A percentile compares a stretch with the other conserved stretches of the same genome.
These are phyloP conservation scores for Ophiostoma populinum DNA, from an alignment of 2,329 filamentous ascomycete species.

Conservation along the genomic window DNA sequence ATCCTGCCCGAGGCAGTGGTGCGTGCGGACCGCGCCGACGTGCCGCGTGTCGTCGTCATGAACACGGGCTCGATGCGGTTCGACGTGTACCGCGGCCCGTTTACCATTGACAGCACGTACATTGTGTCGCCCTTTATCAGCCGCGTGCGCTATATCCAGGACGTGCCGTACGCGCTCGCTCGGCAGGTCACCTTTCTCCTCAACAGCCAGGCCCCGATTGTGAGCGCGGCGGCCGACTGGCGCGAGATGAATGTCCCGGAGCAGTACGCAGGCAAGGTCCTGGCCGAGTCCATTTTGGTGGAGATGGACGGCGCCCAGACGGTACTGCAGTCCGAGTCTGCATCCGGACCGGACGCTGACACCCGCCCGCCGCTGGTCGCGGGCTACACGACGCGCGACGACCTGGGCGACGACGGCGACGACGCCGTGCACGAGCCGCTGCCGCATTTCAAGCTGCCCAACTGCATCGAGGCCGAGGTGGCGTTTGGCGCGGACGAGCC, in stretches of 20 bases:
- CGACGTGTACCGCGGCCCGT: constrained; percentile 83
- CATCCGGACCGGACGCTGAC: constrained; percentile 15
- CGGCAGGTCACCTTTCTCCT: constrained; percentile 45
- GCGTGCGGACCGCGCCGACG: constrained; percentile 28
- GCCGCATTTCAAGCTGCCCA: constrained; percentile 61
- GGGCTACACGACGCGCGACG: constrained; percentile 83
- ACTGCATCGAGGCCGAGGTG: constrained; percentile 59
- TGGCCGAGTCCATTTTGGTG: no score
- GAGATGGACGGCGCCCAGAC: constrained; percentile 1
- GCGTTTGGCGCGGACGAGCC: constrained; percentile 42
- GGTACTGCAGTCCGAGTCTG: constrained; percentile 4
- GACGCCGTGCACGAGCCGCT: constrained; percentile 71
- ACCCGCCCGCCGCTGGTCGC: constrained; percentile 27
- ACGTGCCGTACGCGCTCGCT: constrained; percentile 66
- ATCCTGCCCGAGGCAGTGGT: constrained; percentile 53
- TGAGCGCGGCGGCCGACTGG: constrained; percentile 21
- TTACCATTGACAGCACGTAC: constrained; percentile 75
- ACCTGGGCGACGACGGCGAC: constrained; percentile 68
- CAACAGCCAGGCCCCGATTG: constrained; percentile 36
- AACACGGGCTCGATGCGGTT: constrained; percentile 91
- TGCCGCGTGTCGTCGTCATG: constrained; percentile 53
- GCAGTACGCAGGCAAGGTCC: constrained; percentile 15
- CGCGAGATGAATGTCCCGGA: constrained; percentile 34
- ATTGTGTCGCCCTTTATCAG: constrained; percentile 80
- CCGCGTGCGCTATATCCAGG: constrained; percentile 55